phyloP scores from a whole-genome alignment of 345 rosid species.

The Nephelium lappaceum region DNA sequence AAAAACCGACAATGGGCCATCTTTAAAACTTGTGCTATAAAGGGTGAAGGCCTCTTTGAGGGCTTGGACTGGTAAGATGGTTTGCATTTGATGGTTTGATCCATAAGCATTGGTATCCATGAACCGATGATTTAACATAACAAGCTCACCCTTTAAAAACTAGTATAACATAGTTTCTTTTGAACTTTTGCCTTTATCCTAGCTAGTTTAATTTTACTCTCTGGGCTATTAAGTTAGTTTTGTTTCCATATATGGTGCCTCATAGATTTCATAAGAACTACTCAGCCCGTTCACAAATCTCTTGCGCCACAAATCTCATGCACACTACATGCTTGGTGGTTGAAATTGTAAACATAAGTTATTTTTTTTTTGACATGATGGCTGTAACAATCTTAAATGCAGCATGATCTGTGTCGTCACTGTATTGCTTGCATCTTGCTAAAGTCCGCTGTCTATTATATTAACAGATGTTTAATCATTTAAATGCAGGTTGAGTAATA shows the following conservation, averaged over 20 bases:
- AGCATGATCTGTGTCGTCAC: neutral
- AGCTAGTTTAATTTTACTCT: neutral
- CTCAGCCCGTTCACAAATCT: neutral
- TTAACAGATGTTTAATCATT: neutral
- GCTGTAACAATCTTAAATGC: neutral
- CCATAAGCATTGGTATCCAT: neutral
- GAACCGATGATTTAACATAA: neutral
- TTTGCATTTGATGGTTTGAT: neutral
- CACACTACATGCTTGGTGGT: neutral
- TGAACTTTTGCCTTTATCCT: neutral
- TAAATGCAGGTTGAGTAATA: constrained; percentile 60
- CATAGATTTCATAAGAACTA: constrained; percentile 6
- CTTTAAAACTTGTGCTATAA: constrained; percentile 65
- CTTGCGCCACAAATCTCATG: neutral
- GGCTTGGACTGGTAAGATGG: constrained; percentile 60
- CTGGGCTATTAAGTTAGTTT: neutral
- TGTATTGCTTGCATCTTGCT: neutral
- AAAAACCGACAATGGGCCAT: constrained; percentile 69
- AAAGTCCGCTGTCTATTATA: neutral
- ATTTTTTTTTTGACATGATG: neutral
- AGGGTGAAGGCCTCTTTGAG: constrained; percentile 69
- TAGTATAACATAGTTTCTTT: neutral
- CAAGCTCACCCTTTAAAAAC: neutral
- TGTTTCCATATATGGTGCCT: neutral
- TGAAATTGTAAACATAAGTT: neutral